Evolutionary conservation across 2,329 filamentous ascomycete genomes (phyloP), one percentile per base, ranked within the genome.

Genomic region (Arachnomyces sp.): DNA sequence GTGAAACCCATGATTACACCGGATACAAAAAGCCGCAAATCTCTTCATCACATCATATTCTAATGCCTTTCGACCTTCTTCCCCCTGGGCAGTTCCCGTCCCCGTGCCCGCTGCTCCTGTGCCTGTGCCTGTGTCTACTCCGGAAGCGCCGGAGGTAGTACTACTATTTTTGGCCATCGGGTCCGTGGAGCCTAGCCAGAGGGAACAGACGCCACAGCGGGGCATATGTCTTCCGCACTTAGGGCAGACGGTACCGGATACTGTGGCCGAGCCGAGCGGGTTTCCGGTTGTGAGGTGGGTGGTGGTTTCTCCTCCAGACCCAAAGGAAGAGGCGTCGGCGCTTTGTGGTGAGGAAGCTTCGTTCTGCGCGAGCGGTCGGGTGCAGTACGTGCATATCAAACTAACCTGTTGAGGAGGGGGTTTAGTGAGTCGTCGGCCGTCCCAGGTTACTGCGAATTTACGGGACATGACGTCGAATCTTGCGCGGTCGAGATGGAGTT

Each of bases 1-100:
- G 62, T 82, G 78, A 49, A 74, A 79, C 1, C 76, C 77, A 62
- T 82, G 78, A 48, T 74, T 74, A 54, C 78, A 82, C 44, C 67
- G 71, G 49, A 77, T 74, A 52, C 78, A 82, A 51, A 81, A 78
- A 3, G 73, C 72, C 47, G 79, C 67, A 50, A 78, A 72, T 39
- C 71, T 64, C 12, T 67, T 68, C 66, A 80, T 71, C 5, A 66
- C 42, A 46, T 77, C 73, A 21, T 58, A 54, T 34, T 61, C 57
- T 0, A 48, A 53, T 3, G 50, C 46, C 12, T 53, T 55, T 13
- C 49, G 51, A 13, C 21, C 21, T 5, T 25, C 21, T 25, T 25
- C 21, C 5, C 5, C 21, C 9, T 9, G 21, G 9, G 21, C 21
- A 5, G 21, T 9, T 25, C 21, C 21, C 51, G 30, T 15, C 51